These are phyloP conservation scores for Paecilomyces fulvus DNA, from an alignment of 2,329 filamentous ascomycete genomes.

Conservation along the genomic window DNA sequence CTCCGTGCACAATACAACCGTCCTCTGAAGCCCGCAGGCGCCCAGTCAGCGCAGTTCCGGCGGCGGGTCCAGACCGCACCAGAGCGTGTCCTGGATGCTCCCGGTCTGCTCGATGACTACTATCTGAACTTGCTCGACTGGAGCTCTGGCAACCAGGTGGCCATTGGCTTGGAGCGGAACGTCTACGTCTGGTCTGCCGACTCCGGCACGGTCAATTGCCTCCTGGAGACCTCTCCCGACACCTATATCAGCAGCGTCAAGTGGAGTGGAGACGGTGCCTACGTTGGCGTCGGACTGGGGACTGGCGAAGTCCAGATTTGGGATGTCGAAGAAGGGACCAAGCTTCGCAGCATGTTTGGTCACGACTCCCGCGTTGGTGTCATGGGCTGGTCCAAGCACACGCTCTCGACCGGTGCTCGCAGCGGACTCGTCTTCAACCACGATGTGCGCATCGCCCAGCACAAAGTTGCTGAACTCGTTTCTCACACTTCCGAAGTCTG, in stretches of 20 bases:
- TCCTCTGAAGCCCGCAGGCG: conserved; percentile 69
- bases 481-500: conserved; percentile 98
- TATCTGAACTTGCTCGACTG: conserved; percentile 98
- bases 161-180: conserved; percentile 90
- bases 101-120: conserved; percentile 94
- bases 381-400: conserved; percentile 99
- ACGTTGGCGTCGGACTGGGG: conserved; percentile 89
- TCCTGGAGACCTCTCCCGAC: conserved; percentile 79
- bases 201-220: conserved; percentile 76
- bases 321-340: conserved; percentile 90
- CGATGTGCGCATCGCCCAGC: conserved; percentile 92
- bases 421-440: conserved; percentile 97
- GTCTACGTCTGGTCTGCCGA: conserved; percentile 99
- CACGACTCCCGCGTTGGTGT: conserved; percentile 95
- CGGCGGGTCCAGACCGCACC: conserved; percentile 89
- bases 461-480: conserved; percentile 95
- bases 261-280: conserved; percentile 95
- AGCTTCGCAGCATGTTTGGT: conserved; percentile 97
- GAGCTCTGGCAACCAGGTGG: conserved; percentile 96
- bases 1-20: conserved; percentile 97
- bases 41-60: conserved; percentile 74
- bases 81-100: conserved; percentile 91
- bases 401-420: conserved; percentile 87
- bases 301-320: conserved; percentile 98
- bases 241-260: conserved; percentile 98